Evolutionary conservation across 331 rosid species (phyloP).

Genomic region (Stylosanthes scabra): DNA sequence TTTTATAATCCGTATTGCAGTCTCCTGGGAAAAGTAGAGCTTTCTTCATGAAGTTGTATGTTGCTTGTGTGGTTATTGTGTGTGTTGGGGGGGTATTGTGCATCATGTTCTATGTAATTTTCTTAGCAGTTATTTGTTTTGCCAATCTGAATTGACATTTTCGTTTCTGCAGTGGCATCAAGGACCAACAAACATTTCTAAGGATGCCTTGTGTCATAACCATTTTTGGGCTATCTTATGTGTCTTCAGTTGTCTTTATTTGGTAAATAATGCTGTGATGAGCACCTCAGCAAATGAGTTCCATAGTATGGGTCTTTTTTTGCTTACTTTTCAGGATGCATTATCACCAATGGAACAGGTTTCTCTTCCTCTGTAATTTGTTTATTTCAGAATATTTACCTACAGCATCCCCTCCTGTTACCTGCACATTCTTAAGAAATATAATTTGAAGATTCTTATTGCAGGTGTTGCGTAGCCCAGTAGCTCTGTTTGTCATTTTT

Average conservation of each 20-base stretch:
- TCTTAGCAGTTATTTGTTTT: conserved; percentile 26
- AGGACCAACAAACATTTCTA: conserved; percentile 59
- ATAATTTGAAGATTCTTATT: conserved; percentile 29
- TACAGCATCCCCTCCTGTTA: conserved; percentile 3
- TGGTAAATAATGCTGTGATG: conserved; percentile 79
- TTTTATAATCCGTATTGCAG: conserved; percentile 3
- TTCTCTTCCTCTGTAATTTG: conserved; percentile 18
- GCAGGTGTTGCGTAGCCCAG: conserved; percentile 79
- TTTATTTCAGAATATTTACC: conserved; percentile 7
- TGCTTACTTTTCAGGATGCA: conserved; percentile 81
- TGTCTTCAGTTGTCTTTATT: conserved; percentile 74
- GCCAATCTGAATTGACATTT: conserved; percentile 41
- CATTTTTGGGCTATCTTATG: conserved; percentile 79
- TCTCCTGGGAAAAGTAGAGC: conserved; percentile 18
- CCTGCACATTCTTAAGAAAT: conserved; percentile 26
- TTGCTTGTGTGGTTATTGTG: conserved; percentile 7
- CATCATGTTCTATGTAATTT: conserved; percentile 24
- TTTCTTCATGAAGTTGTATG: background rate
- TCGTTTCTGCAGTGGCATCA: conserved; percentile 58
- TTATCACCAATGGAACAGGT: conserved; percentile 89
- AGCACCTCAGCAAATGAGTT: conserved; percentile 70
- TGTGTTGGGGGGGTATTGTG: background rate
- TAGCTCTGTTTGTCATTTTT: conserved; percentile 59
- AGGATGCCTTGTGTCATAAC: conserved; percentile 68
- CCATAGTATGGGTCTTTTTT: conserved; percentile 61